A percentile compares a stretch with the other conserved stretches of the same genome.
These are phyloP conservation scores for Microbotryum scabiosae DNA, from an alignment of 1,284 basidiomycete genomes.

Conservation along the genomic window DNA sequence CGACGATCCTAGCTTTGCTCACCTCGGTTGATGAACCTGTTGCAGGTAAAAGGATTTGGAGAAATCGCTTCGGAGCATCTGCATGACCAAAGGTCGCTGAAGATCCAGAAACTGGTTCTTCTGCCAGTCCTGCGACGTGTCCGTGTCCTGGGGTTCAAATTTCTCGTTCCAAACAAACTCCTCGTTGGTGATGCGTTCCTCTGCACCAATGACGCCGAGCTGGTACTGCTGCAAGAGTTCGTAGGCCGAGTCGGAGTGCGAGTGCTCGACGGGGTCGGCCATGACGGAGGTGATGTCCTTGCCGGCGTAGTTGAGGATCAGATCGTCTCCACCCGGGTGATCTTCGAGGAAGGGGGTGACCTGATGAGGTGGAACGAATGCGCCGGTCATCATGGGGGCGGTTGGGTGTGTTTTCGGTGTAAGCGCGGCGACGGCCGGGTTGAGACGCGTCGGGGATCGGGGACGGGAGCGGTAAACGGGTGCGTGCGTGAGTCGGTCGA, in stretches of 20 bases:
- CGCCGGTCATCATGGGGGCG: neutral
- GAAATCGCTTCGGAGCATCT: constrained; percentile 76
- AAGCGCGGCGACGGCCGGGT: neutral
- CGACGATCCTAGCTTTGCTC: neutral
- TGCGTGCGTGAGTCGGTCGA: no score
- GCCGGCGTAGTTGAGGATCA: constrained; percentile 59
- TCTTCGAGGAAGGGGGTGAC: constrained; percentile 58
- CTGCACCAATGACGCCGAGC: constrained; percentile 68
- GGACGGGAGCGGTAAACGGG: no score
- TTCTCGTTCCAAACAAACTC: constrained; percentile 51
- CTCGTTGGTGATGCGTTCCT: constrained; percentile 67
- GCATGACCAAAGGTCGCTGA: constrained; percentile 69
- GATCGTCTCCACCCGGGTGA: constrained; percentile 79
- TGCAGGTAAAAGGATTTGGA: constrained; percentile 92
- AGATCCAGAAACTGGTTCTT: constrained; percentile 91
- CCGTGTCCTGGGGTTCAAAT: constrained; percentile 80
- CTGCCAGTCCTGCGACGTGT: constrained; percentile 65
- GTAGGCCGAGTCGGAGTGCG: constrained; percentile 88
- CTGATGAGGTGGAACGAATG: neutral
- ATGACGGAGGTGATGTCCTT: constrained; percentile 74
- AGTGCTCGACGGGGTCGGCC: constrained; percentile 75
- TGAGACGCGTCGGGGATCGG: neutral
- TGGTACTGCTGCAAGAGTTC: constrained; percentile 81
- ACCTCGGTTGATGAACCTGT: constrained; percentile 82
- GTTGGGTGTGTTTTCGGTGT: neutral